phyloP scores from a whole-genome alignment of 805 yeast species.

The Lipomyces japonicus region DNA sequence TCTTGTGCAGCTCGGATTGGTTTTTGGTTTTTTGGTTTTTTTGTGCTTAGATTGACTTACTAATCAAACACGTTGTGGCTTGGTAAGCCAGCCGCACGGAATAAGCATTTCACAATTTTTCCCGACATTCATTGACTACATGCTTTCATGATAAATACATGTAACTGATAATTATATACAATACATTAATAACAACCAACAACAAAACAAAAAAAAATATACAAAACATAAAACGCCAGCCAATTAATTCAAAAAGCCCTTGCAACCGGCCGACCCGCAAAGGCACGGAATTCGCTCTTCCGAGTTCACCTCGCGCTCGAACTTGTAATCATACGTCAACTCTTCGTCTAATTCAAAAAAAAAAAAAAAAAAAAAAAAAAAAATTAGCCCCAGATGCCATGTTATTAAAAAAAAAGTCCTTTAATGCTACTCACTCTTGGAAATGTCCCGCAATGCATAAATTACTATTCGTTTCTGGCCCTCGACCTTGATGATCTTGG shows the following conservation, averaged over 20 bases:
- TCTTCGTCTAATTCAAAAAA: slow-evolving; percentile 46
- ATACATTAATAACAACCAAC: neutral
- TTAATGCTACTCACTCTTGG: slow-evolving; percentile 70
- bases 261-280: slow-evolving; percentile 94
- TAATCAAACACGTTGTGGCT: too few species aligned
- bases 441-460: slow-evolving; percentile 84
- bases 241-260: slow-evolving; percentile 78
- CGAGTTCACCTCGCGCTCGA: slow-evolving; percentile 53
- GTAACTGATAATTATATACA: neutral
- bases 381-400: neutral
- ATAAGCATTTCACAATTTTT: too few species aligned
- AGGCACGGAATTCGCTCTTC: slow-evolving; percentile 53
- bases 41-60: too few species aligned
- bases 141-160: too few species aligned
- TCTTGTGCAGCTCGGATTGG: too few species aligned
- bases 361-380: slow-evolving; percentile 3
- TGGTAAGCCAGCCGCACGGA: too few species aligned
- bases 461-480: slow-evolving; percentile 92
- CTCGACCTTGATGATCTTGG: slow-evolving; percentile 91
- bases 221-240: neutral
- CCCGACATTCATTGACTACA: too few species aligned
- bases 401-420: neutral
- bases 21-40: too few species aligned
- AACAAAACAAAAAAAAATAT: neutral
- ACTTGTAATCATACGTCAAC: slow-evolving; percentile 91